Evolutionary conservation across 2,329 filamentous ascomycete species (phyloP).

Genomic region (Colletotrichum incanum): DNA sequence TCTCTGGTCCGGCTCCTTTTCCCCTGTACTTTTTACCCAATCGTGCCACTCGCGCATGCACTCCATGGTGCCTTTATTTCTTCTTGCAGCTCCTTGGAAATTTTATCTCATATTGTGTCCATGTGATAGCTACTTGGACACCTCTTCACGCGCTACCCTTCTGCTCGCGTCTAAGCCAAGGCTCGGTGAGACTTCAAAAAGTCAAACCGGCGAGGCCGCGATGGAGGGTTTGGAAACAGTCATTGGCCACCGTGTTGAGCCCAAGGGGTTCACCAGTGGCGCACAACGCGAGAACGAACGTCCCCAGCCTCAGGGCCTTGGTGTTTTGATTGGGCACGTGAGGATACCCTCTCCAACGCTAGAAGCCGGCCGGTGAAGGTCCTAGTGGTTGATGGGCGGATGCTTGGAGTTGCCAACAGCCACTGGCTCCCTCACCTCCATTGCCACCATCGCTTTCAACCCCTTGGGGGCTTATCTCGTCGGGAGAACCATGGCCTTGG

Average conservation of each 20-base stretch:
- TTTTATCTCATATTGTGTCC: neutral
- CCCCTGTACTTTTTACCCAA: neutral
- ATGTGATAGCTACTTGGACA: constrained; percentile 12
- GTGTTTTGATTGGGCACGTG: constrained; percentile 31
- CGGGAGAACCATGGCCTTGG: constrained; percentile 4
- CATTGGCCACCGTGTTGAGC: constrained; percentile 13
- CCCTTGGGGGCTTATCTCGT: constrained; percentile 26
- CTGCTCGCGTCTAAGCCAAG: neutral
- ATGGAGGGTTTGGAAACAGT: neutral
- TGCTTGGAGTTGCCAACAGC: constrained; percentile 17
- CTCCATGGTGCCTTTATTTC: neutral
- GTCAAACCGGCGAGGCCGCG: neutral
- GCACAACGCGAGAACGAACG: constrained; percentile 1
- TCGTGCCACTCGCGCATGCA: constrained; percentile 9
- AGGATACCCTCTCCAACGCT: constrained; percentile 22
- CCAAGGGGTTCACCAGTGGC: constrained; percentile 28
- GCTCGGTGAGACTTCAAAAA: constrained; percentile 17
- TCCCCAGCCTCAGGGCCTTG: constrained; percentile 17
- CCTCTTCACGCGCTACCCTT: constrained; percentile 5
- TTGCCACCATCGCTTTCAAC: neutral
- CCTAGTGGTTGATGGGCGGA: constrained; percentile 8
- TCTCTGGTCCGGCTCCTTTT: neutral
- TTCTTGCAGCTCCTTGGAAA: neutral
- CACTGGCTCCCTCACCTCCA: constrained; percentile 21
- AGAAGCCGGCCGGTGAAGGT: constrained; percentile 22